Evolutionary conservation across 1,284 basidiomycete species (phyloP).

Genomic region (Hemileia vastatrix): DNA sequence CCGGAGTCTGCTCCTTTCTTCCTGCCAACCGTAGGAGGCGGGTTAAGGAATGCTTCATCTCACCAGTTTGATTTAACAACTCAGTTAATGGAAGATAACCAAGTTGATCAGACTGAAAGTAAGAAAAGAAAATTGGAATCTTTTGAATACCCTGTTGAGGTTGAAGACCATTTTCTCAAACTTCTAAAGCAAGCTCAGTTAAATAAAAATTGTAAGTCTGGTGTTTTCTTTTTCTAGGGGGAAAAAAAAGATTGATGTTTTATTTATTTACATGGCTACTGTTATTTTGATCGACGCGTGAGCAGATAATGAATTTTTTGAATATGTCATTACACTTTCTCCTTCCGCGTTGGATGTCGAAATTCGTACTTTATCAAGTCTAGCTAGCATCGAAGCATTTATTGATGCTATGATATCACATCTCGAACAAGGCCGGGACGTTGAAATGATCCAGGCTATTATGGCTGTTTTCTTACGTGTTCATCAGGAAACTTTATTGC

Average conservation of each 20-base stretch:
- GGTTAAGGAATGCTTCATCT: too few relatives aligned
- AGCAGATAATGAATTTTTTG: slow-evolving; percentile 71
- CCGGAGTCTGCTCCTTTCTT: slow-evolving; percentile 96
- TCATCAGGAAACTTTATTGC: slow-evolving; percentile 48
- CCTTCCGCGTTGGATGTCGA: slow-evolving; percentile 86
- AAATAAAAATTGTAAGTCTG: slow-evolving; percentile 59
- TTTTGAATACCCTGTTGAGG: slow-evolving; percentile 50
- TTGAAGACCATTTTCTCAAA: slow-evolving; percentile 65
- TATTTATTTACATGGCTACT: not conserved
- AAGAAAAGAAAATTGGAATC: slow-evolving; percentile 33
- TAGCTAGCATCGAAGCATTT: slow-evolving; percentile 62
- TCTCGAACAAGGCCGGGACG: slow-evolving; percentile 70
- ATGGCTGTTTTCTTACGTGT: slow-evolving; percentile 71
- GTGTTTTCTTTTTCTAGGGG: not conserved
- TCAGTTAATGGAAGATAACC: slow-evolving; percentile 48
- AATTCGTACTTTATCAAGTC: slow-evolving; percentile 58
- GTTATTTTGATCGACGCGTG: not conserved
- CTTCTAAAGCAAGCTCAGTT: slow-evolving; percentile 55
- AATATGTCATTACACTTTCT: slow-evolving; percentile 72
- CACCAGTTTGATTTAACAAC: too few relatives aligned
- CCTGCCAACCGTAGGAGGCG: slow-evolving; percentile 75
- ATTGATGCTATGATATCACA: slow-evolving; percentile 64
- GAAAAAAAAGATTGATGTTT: not conserved
- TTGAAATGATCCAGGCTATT: slow-evolving; percentile 87
- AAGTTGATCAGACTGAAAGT: slow-evolving; percentile 14